Evolutionary conservation across 2,329 filamentous ascomycete species (phyloP).

Genomic region (Hypoxylon sp.): DNA sequence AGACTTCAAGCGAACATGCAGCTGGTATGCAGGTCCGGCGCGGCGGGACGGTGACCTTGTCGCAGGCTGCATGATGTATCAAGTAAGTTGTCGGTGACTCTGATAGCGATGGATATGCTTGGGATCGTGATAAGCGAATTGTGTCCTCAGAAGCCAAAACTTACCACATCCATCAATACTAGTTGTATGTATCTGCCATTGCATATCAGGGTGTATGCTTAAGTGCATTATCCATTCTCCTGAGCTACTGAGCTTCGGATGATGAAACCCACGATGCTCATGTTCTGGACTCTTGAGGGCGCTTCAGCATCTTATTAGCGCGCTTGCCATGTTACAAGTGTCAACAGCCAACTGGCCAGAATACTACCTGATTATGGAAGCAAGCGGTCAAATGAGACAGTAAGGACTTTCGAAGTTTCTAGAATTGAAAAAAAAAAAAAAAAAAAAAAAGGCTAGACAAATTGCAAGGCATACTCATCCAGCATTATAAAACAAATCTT

Average conservation of each 20-base stretch:
- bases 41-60: slow-evolving; percentile 12
- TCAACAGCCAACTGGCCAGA: slow-evolving; percentile 1
- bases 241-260: too few species aligned
- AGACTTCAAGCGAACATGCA: slow-evolving; percentile 3
- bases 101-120: slow-evolving; percentile 14
- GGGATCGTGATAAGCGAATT: slow-evolving; percentile 5
- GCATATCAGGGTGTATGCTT: slow-evolving; percentile 1
- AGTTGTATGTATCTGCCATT: too few species aligned
- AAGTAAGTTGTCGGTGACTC: too few species aligned
- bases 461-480: neutral
- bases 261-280: too few species aligned
- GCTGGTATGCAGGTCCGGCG: slow-evolving; percentile 12
- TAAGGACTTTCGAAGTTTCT: neutral
- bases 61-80: slow-evolving; percentile 17
- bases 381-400: too few species aligned
- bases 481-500: too few species aligned
- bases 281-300: too few species aligned
- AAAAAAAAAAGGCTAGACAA: too few species aligned
- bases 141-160: slow-evolving; percentile 9
- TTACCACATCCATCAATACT: neutral
- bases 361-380: too few species aligned
- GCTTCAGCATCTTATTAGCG: too few species aligned
- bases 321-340: neutral
- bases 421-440: neutral
- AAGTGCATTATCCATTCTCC: too few species aligned